Base-by-base conservation (phyloP, 1,284 basidiomycete genomes). In the Grifola frondosa region DNA sequence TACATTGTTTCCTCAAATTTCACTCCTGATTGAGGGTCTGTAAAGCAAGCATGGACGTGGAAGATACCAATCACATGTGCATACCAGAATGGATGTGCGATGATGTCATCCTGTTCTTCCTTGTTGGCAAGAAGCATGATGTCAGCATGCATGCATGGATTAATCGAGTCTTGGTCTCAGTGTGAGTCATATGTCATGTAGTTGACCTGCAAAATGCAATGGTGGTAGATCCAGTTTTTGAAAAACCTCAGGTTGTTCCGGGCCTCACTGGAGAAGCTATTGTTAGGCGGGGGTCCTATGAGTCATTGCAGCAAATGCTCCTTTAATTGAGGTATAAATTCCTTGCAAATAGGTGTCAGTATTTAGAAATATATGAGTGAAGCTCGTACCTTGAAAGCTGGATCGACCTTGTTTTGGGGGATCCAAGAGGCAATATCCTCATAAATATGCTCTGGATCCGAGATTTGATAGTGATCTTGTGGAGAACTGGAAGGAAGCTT, bases 161-260 rank as follows among this genome's bases (percentile, higher is more conserved):
- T 74, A 37, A 76, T 49, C 1, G 53, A 57, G 41, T 76, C 73
- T 39, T 68, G 65, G 5, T 56, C 56, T 4, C 63, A 58, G 1
- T 59, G 57, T 10, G 71, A 37, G 38, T 77, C 64, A 43, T 77
- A 76, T 1, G 68, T 73, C 0, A 69, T 75, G 48, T 70, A 75
- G 40, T 75, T 71, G 38, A 75, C 40, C 0, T 55, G 53, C 13
- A 68, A 29, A 0, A 50, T 49, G n/a, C 61, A 58, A 40, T 65
- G 59, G 0, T 33, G 35, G 43, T 67, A 72, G 0, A 75, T 53
- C 3, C 32, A 23, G 26, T 64, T 42, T 12, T 64, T 40, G 2
- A 40, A 19, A 17, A 72, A 53, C 3, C 41, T 42, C 13, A 59
- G 49, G 10, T 10, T n/a, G 10, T 37, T 21, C 2, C 48, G 49